These are phyloP conservation scores for Colletotrichum neosansevieriae DNA, from an alignment of 2,329 filamentous ascomycete species.

Conservation along the genomic window DNA sequence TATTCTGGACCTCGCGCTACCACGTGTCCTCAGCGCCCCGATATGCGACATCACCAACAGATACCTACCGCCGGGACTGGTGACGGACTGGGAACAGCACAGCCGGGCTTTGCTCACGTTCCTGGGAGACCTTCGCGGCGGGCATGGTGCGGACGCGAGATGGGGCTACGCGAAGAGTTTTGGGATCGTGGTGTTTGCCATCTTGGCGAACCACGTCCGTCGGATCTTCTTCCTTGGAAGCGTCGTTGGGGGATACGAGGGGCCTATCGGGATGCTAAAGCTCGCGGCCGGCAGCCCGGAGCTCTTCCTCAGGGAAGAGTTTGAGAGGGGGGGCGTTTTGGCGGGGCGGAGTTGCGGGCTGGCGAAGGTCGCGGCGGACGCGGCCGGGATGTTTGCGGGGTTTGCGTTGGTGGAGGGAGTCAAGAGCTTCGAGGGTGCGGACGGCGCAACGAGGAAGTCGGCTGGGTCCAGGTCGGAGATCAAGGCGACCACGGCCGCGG, in stretches of 20 bases:
- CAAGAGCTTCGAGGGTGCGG: neutral
- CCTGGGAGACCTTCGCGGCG: neutral
- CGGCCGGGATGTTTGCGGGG: conserved; percentile 16
- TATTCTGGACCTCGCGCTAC: neutral
- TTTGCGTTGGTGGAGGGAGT: neutral
- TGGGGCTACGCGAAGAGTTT: conserved; percentile 38
- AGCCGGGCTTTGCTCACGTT: neutral
- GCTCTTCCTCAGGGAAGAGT: conserved; percentile 48
- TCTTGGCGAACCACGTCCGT: conserved; percentile 55
- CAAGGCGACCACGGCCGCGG: neutral
- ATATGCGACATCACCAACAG: neutral
- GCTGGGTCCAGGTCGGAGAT: accelerated
- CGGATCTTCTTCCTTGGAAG: conserved; percentile 49
- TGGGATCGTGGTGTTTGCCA: conserved; percentile 49
- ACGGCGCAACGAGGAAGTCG: too few species aligned
- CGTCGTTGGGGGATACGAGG: conserved; percentile 46
- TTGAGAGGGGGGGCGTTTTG: conserved; percentile 13
- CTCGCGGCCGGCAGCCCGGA: conserved; percentile 52
- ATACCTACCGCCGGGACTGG: neutral
- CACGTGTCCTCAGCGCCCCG: neutral
- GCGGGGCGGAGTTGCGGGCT: neutral
- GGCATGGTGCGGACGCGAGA: neutral
- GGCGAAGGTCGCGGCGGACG: neutral
- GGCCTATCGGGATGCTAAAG: conserved; percentile 51
- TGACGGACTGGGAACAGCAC: neutral